These are phyloP conservation scores for Puccinia triticina DNA, from an alignment of 1,284 basidiomycete species.

Conservation along the genomic window DNA sequence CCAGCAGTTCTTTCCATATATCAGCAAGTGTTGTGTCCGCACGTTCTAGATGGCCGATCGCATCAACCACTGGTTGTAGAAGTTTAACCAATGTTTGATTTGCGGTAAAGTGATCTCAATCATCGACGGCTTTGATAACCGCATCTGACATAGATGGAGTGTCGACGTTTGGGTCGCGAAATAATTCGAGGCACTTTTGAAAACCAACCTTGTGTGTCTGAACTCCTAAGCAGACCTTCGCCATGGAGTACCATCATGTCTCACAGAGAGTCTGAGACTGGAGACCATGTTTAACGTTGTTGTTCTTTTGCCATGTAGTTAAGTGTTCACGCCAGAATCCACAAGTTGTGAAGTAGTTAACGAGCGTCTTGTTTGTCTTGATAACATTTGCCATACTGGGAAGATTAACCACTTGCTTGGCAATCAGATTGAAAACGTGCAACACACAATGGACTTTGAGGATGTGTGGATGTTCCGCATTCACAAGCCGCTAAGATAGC, in stretches of 20 bases:
- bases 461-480: constrained; percentile 18
- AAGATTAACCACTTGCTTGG: not conserved
- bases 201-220: constrained; percentile 9
- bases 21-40: not conserved
- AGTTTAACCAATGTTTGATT: constrained; percentile 16
- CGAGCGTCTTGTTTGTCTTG: not conserved
- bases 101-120: constrained; percentile 22
- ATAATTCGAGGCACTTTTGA: not conserved
- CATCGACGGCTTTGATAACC: constrained; percentile 2
- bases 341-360: not conserved
- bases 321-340: constrained; percentile 26
- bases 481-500: constrained; percentile 8
- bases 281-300: not conserved
- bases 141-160: constrained; percentile 1
- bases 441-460: not conserved
- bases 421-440: constrained; percentile 28
- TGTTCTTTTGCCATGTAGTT: not conserved
- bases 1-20: constrained; percentile 15
- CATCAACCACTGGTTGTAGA: constrained; percentile 16
- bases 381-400: constrained; percentile 4
- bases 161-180: not conserved
- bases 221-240: constrained; percentile 6
- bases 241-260: constrained; percentile 2
- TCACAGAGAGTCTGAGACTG: not conserved
- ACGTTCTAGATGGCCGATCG: not conserved